Evolutionary conservation across 768 basidiomycete genomes (phyloP).

Genomic region (Kwoniella europaea): DNA sequence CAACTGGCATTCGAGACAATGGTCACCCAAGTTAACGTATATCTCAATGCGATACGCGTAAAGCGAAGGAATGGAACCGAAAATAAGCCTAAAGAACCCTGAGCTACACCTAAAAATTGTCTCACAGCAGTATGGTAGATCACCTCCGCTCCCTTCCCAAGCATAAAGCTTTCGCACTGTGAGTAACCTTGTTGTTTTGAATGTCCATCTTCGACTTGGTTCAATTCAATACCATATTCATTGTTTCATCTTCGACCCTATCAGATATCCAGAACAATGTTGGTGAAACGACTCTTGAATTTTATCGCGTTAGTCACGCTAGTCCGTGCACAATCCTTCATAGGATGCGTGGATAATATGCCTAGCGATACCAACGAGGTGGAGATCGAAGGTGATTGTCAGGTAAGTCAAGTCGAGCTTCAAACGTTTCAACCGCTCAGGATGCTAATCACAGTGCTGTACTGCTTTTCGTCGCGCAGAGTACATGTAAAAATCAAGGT

Average conservation of each 20-base stretch:
- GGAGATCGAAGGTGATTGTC: conserved; percentile 3
- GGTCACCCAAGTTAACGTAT: not conserved
- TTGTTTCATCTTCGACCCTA: too few species aligned
- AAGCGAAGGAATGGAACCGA: not conserved
- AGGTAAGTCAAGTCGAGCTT: not conserved
- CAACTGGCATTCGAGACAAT: too few species aligned
- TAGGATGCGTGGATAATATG: conserved; percentile 14
- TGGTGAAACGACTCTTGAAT: not conserved
- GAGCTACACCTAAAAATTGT: not conserved
- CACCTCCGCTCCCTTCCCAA: too few species aligned
- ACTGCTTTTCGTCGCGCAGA: not conserved
- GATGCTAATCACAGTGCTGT: too few species aligned
- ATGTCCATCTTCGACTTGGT: too few species aligned
- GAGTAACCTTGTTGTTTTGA: too few species aligned
- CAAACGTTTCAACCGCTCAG: too few species aligned
- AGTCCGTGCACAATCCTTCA: not conserved
- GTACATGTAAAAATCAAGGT: conserved; percentile 2
- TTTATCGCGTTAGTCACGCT: conserved; percentile 4
- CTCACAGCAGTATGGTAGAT: not conserved
- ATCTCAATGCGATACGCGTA: not conserved
- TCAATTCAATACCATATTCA: not conserved
- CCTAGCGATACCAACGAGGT: conserved; percentile 5
- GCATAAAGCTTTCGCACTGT: too few species aligned
- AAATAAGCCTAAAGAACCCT: not conserved
- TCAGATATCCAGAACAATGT: not conserved